Evolutionary conservation across 2,329 filamentous ascomycete genomes (phyloP), one percentile per base, ranked within the genome.

Genomic region (Venturia carpophila): DNA sequence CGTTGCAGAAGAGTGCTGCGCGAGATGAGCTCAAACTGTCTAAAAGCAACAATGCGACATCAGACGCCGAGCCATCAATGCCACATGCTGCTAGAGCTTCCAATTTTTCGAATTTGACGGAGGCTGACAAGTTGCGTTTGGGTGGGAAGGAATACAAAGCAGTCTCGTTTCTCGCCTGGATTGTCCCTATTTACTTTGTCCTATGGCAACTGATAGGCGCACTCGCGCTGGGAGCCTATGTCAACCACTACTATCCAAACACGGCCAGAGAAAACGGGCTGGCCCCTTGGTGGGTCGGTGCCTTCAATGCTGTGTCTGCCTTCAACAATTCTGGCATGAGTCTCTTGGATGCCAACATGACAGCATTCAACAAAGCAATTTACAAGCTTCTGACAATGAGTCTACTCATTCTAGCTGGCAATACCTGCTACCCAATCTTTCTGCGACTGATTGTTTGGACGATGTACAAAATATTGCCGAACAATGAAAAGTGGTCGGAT

Each of bases 271-370:
- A 72, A 5, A 87, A 89, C 71, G 84, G 82, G 15, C 79, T 87
- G 64, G 83, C 85, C 66, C 83, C 87, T 42, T 88, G 84, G 84
- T 89, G 87, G 86, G 77, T 85, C 2, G 87, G 87, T 49, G 81
- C 85, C 56, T 90, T 89, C 75, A 86, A 87, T 67, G 84, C 84
- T 1, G 81, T 85, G 5, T 87, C 84, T 21, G 87, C 86, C 0
- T 90, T 89, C 73, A 88, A 88, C 74, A 89, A 89, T 69, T 85
- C 82, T n/a, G 86, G 87, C 49, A 87, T 90, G 85, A 83, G 82
- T 24, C 77, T 89, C 43, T 75, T 89, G 15, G 86, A 89, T 71
- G 80, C 82, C 49, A 88, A 87, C 70, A 86, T 90, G 77, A 77
- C 83, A 3, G 83, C 83, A 0, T 88, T 87, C 66, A 81, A 84